Evolutionary conservation across 1,284 basidiomycete species (phyloP).

Genomic region (Chalciporus sp.): DNA sequence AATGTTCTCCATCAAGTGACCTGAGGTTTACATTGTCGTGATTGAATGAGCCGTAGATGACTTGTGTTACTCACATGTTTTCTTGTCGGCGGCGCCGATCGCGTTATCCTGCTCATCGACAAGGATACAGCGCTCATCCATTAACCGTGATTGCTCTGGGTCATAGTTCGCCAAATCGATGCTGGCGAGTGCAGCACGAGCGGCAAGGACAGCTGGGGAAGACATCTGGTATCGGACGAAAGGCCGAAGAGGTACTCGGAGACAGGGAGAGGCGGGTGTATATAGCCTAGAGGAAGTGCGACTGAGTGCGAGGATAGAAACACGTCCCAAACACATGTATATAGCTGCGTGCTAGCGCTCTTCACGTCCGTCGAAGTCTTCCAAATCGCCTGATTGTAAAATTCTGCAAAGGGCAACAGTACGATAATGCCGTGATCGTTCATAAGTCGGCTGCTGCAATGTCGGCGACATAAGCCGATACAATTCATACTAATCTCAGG

Average conservation of each 20-base stretch:
- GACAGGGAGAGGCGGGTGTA: neutral
- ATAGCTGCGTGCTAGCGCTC: neutral
- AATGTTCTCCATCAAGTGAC: conserved; percentile 98
- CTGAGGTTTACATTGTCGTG: conserved; percentile 33
- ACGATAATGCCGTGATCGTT: neutral
- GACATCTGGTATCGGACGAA: conserved; percentile 40
- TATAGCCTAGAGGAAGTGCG: neutral
- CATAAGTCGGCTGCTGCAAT: neutral
- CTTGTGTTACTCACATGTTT: conserved; percentile 74
- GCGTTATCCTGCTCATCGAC: conserved; percentile 89
- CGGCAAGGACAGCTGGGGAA: conserved; percentile 61
- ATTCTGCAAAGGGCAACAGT: neutral
- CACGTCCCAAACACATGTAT: conserved; percentile 12
- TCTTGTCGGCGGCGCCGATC: conserved; percentile 94
- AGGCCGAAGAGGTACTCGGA: neutral
- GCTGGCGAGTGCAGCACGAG: conserved; percentile 62
- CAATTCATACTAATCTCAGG: too few species aligned
- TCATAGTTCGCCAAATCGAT: conserved; percentile 80
- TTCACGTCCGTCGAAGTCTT: too few species aligned
- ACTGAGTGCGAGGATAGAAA: conserved; percentile 17
- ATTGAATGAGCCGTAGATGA: neutral
- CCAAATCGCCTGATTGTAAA: neutral
- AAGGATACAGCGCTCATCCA: conserved; percentile 98
- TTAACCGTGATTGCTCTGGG: conserved; percentile 81
- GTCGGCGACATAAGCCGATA: neutral